A percentile compares a stretch with the other conserved stretches of the same genome.
These are phyloP conservation scores for Tephrocybe sp. DNA, from an alignment of 768 basidiomycete genomes.

Conservation along the genomic window DNA sequence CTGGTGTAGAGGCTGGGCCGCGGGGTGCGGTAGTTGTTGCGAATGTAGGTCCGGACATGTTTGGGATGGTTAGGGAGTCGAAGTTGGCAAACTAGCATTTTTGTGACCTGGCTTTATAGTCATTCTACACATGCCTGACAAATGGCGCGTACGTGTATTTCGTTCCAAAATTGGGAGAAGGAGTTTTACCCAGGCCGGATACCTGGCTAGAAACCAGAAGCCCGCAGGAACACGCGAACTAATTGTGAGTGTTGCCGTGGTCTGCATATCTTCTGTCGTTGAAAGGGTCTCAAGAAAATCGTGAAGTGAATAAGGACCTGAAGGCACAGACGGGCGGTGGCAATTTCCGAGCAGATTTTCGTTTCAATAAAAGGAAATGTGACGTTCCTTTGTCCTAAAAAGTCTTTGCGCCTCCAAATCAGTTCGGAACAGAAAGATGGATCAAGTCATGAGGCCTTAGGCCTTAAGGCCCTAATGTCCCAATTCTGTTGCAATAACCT, in stretches of 20 bases:
- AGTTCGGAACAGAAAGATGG: neutral
- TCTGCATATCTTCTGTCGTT: neutral
- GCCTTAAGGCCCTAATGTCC: no score
- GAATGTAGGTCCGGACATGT: neutral
- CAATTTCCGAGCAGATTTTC: neutral
- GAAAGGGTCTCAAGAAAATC: neutral
- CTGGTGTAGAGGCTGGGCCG: neutral
- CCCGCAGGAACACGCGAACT: no score
- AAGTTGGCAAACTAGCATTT: no score
- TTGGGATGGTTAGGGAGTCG: neutral
- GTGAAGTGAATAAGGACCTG: neutral
- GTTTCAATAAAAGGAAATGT: neutral
- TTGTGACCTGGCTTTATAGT: neutral
- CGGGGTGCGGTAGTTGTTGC: no score
- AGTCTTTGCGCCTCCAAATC: neutral
- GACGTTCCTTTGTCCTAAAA: neutral
- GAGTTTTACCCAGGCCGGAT: neutral
- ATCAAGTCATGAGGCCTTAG: neutral
- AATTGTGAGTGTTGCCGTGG: neutral
- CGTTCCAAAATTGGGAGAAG: neutral
- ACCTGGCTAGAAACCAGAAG: neutral
- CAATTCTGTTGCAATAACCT: no score
- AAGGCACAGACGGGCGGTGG: neutral
- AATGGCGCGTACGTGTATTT: neutral
- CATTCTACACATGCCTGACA: no score